A percentile compares a stretch with the other conserved stretches of the same genome.
phyloP scores from a whole-genome alignment of 139 green algal genomes.

The Coelastrella sp. region DNA sequence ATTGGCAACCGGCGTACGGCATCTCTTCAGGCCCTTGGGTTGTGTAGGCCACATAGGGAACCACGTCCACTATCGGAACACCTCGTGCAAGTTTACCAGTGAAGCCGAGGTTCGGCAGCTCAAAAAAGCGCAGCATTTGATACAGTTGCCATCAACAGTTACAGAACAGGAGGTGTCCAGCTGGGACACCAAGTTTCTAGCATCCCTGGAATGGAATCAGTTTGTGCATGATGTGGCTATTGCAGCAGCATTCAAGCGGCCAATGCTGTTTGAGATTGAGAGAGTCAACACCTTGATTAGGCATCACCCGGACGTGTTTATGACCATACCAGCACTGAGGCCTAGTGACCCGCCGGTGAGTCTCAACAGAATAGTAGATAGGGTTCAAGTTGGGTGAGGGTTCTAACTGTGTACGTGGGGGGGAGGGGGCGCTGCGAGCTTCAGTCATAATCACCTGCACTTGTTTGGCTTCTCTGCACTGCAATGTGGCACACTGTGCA shows the following conservation, averaged over 20 bases:
- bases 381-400: neutral
- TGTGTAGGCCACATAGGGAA: conserved; percentile 14
- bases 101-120: conserved; percentile 12
- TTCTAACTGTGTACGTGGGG: no score
- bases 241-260: neutral
- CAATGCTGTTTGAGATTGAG: conserved; percentile 10
- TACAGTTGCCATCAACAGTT: conserved; percentile 8
- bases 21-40: neutral
- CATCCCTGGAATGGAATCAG: neutral
- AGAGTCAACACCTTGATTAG: neutral
- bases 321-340: conserved; percentile 12
- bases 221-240: neutral
- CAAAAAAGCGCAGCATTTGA: neutral
- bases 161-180: neutral
- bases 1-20: neutral
- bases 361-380: neutral
- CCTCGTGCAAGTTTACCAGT: neutral
- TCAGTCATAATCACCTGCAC: no score
- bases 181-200: conserved; percentile 1
- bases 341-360: conserved; percentile 3
- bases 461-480: no score
- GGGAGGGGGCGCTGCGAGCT: no score
- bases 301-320: neutral
- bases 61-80: conserved; percentile 9
- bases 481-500: no score